Evolutionary conservation across 2,329 filamentous ascomycete genomes (phyloP).

Genomic region (Nigrospora osmanthi): DNA sequence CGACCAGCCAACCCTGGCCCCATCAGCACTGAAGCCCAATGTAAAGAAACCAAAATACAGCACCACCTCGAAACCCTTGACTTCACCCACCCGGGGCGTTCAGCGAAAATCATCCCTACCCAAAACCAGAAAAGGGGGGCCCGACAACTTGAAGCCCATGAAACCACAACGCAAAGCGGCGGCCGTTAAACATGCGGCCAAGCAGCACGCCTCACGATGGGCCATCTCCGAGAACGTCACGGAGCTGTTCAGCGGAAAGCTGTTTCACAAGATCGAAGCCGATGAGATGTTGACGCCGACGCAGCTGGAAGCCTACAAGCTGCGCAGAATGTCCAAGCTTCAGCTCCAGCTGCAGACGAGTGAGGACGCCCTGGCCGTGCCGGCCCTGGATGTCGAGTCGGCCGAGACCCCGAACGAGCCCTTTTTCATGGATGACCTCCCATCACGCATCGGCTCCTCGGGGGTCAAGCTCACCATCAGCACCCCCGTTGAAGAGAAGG

Average conservation of each 20-base stretch:
- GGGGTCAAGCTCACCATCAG: slow-evolving; percentile 21
- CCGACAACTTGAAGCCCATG: slow-evolving; percentile 27
- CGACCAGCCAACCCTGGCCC: not conserved
- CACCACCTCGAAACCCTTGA: slow-evolving; percentile 7
- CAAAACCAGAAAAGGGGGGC: slow-evolving; percentile 31
- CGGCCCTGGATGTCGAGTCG: slow-evolving; percentile 17
- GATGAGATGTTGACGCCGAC: slow-evolving; percentile 52
- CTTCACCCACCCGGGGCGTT: slow-evolving; percentile 13
- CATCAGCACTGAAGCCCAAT: not conserved
- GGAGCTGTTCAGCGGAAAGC: slow-evolving; percentile 46
- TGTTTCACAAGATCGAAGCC: slow-evolving; percentile 47
- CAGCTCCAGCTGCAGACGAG: slow-evolving; percentile 20
- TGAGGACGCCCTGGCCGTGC: slow-evolving; percentile 16
- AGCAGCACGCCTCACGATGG: slow-evolving; percentile 34
- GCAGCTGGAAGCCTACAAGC: slow-evolving; percentile 38
- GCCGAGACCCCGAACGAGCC: slow-evolving; percentile 36
- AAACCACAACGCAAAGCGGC: slow-evolving; percentile 15
- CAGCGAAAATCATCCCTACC: slow-evolving; percentile 20
- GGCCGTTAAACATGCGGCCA: slow-evolving; percentile 14
- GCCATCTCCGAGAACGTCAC: slow-evolving; percentile 47
- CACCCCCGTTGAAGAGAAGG: slow-evolving; percentile 18
- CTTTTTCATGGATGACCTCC: slow-evolving; percentile 40
- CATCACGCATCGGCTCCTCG: slow-evolving; percentile 32
- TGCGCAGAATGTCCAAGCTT: slow-evolving; percentile 23
- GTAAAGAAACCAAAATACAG: slow-evolving; percentile 9